These are phyloP conservation scores for Kwoniella dejecticola DNA, from an alignment of 768 basidiomycete genomes.

Conservation along the genomic window DNA sequence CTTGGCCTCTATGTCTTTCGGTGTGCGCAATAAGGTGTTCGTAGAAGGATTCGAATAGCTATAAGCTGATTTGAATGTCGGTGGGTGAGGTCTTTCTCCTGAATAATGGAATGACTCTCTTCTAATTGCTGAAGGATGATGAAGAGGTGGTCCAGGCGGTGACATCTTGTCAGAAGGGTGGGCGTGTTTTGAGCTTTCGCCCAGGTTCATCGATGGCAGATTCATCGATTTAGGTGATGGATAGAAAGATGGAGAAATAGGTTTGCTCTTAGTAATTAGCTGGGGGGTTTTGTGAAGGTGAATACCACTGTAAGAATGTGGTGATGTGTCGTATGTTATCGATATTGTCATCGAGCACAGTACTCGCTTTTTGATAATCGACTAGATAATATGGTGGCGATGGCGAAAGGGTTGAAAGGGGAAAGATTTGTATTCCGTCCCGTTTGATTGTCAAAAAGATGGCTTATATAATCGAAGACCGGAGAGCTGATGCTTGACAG, in stretches of 20 bases:
- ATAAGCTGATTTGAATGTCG: constrained; percentile 16
- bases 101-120: constrained; percentile 22
- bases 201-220: constrained; percentile 4
- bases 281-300: constrained; percentile 2
- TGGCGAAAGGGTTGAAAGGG: neutral
- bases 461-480: no score
- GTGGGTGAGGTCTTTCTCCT: constrained; percentile 22
- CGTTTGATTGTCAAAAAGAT: no score
- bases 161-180: neutral
- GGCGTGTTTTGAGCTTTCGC: constrained; percentile 11
- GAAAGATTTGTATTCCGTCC: no score
- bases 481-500: no score
- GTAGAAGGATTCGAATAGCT: constrained; percentile 10
- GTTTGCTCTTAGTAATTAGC: neutral
- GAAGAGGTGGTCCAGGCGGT: neutral
- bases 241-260: constrained; percentile 10
- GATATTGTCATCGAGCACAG: constrained; percentile 9
- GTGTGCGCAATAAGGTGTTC: constrained; percentile 9
- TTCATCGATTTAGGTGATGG: constrained; percentile 28
- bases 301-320: no score
- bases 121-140: constrained; percentile 4
- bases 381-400: neutral
- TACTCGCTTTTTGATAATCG: neutral
- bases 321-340: constrained; percentile 2
- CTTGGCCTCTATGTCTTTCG: constrained; percentile 8